Evolutionary conservation across 768 basidiomycete species (phyloP).

Genomic region (Podaxis pistillaris): DNA sequence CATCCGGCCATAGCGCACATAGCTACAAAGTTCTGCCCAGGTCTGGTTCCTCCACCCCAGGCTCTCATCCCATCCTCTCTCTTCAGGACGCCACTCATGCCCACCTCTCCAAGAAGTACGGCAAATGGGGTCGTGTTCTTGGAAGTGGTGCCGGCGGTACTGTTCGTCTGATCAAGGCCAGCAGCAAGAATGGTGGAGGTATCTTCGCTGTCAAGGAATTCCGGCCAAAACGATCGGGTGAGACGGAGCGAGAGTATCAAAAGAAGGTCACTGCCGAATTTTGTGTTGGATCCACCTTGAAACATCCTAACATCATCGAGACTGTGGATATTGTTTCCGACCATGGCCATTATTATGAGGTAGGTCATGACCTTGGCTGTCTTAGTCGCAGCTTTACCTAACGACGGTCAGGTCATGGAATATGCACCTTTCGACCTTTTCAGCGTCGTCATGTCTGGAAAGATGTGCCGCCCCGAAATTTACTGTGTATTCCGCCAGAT

Average conservation of each 20-base stretch:
- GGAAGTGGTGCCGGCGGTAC: slow-evolving; percentile 99
- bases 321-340: slow-evolving; percentile 98
- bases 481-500: slow-evolving; percentile 99
- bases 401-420: slow-evolving; percentile 84
- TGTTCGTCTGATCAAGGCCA: slow-evolving; percentile 90
- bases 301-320: slow-evolving; percentile 95
- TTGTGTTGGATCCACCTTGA: slow-evolving; percentile 92
- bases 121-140: slow-evolving; percentile 95
- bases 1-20: slow-evolving; percentile 14
- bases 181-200: slow-evolving; percentile 73
- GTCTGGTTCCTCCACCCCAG: slow-evolving; percentile 22
- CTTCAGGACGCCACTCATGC: slow-evolving; percentile 84
- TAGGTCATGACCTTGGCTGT: slow-evolving; percentile 34
- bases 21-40: slow-evolving; percentile 19
- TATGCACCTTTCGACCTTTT: slow-evolving; percentile 99
- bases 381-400: slow-evolving; percentile 15
- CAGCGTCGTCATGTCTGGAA: slow-evolving; percentile 98
- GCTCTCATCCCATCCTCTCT: slow-evolving; percentile 45
- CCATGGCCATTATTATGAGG: slow-evolving; percentile 99
- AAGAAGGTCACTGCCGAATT: slow-evolving; percentile 99
- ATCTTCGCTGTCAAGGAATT: slow-evolving; percentile 99
- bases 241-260: slow-evolving; percentile 96
- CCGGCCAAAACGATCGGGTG: slow-evolving; percentile 82
- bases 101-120: slow-evolving; percentile 97
- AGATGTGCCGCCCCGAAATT: slow-evolving; percentile 97